Evolutionary conservation across 2,329 filamentous ascomycete genomes (phyloP).

Genomic region (Zymoseptoria brevis): DNA sequence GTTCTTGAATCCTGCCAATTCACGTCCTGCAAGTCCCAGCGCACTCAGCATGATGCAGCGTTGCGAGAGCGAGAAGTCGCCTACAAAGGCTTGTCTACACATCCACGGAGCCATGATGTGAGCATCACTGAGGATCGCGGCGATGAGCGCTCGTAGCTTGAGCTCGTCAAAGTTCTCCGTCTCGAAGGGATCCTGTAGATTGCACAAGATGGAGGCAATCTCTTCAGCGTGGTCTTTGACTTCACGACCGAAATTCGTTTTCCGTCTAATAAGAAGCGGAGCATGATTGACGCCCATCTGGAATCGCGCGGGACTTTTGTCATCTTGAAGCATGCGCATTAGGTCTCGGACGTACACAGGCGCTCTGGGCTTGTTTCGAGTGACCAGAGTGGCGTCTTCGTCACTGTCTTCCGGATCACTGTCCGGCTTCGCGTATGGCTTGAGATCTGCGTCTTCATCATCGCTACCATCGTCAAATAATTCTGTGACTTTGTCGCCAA

Average conservation of each 20-base stretch:
- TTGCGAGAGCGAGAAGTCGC: slow-evolving; percentile 83
- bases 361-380: slow-evolving; percentile 70
- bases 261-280: slow-evolving; percentile 73
- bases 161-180: slow-evolving; percentile 69
- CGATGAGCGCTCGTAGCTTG: slow-evolving; percentile 72
- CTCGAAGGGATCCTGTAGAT: slow-evolving; percentile 78
- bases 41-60: slow-evolving; percentile 73
- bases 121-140: slow-evolving; percentile 69
- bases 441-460: slow-evolving; percentile 55
- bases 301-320: slow-evolving; percentile 77
- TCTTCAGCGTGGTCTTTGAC: slow-evolving; percentile 77
- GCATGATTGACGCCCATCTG: slow-evolving; percentile 70
- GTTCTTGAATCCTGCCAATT: slow-evolving; percentile 69
- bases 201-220: slow-evolving; percentile 65
- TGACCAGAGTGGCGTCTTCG: slow-evolving; percentile 81
- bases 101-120: slow-evolving; percentile 76
- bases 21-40: slow-evolving; percentile 72
- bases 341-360: slow-evolving; percentile 90
- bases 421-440: slow-evolving; percentile 75
- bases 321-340: slow-evolving; percentile 67
- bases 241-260: slow-evolving; percentile 80
- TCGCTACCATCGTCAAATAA: slow-evolving; percentile 36
- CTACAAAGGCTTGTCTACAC: slow-evolving; percentile 76
- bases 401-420: slow-evolving; percentile 87
- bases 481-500: slow-evolving; percentile 28